Percentiles rank a stretch among this genome's conserved stretches.
phyloP scores from a whole-genome alignment of 352 stramenopile species.

The Phytophthora citrophthora region DNA sequence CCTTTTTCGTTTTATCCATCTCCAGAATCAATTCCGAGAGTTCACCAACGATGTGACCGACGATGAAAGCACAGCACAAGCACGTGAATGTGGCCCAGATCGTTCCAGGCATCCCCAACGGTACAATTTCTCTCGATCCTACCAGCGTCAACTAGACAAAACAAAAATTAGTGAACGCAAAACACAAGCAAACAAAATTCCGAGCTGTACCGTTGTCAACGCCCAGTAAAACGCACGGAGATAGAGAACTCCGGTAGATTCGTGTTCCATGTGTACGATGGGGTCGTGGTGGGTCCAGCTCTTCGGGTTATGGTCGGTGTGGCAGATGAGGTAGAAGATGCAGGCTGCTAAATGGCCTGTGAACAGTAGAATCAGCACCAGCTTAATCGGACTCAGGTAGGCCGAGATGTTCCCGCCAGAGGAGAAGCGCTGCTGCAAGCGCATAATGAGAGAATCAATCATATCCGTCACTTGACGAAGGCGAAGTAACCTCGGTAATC shows the following conservation, averaged over 20 bases:
- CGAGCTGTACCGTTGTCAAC: conserved; percentile 54
- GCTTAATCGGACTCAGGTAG: conserved; percentile 69
- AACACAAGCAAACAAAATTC: not conserved
- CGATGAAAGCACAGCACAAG: conserved; percentile 79
- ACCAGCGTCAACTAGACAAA: conserved; percentile 63
- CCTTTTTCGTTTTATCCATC: conserved; percentile 77
- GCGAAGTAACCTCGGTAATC: conserved; percentile 63
- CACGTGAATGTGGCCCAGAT: conserved; percentile 73
- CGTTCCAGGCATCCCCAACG: conserved; percentile 58
- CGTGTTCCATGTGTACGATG: conserved; percentile 72
- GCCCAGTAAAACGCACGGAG: conserved; percentile 82
- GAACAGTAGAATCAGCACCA: conserved; percentile 67
- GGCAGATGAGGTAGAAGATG: conserved; percentile 77
- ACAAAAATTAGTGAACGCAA: not conserved
- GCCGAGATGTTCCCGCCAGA: conserved; percentile 63
- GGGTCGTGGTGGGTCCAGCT: conserved; percentile 77
- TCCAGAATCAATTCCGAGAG: conserved; percentile 81
- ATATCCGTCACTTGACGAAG: conserved; percentile 41
- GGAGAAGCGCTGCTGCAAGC: conserved; percentile 70
- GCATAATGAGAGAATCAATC: conserved; percentile 72
- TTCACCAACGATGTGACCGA: conserved; percentile 79
- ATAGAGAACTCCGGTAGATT: conserved; percentile 57
- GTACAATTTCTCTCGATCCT: conserved; percentile 74
- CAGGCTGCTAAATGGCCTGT: conserved; percentile 69
- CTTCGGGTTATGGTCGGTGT: conserved; percentile 63